Evolutionary conservation across 331 rosid species (phyloP), one percentile per base, ranked within the genome.

Genomic region (Stylosanthes scabra): DNA sequence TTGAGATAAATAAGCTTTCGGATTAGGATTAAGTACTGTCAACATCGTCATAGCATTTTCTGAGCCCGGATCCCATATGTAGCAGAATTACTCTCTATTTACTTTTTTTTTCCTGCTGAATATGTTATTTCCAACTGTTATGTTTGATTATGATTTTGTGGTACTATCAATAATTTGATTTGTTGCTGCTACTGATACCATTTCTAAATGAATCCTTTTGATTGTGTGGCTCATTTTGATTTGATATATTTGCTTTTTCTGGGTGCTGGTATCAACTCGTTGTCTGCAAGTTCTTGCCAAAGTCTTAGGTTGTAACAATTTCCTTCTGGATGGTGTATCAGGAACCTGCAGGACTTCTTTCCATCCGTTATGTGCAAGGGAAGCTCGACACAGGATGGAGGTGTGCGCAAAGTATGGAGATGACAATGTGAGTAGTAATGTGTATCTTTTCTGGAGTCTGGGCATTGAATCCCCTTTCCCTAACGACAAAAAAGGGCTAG

Each of bases 361-460:
- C 71, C 99, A 95, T 75, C 99, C 99, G 56, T 59, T 88, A 77
- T 95, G 99, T 82, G 99, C 98, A 7, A 87, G 97, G 84, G 99
- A 95, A 73, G 96, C 93, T 74, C 79, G 85, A 59, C 85, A 92
- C 29, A 88, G 93, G 81, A 87, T 95, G 97, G 99, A 95, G 73
- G 86, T 95, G 73, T 95, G 99, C 98, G 98, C 91, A 73, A 90
- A 84, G 86, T 73, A 80, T 72, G 93, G 91, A 68, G 71, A 72
- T 71, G 89, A 90, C 76, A 62, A 88, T 83, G 99, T 95, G 87
- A 86, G 96, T 77, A 86, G 96, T 77, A 28, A 60, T 74, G 34
- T 54, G 50, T 46, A 31, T 74, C 37, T 72, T 67, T 59, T 73
- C 29, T 31, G 47, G 45, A 47, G 56, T 73, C 29, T 31, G 47